phyloP scores from a whole-genome alignment of 306 rosid species.

The Begonia peltatifolia region DNA sequence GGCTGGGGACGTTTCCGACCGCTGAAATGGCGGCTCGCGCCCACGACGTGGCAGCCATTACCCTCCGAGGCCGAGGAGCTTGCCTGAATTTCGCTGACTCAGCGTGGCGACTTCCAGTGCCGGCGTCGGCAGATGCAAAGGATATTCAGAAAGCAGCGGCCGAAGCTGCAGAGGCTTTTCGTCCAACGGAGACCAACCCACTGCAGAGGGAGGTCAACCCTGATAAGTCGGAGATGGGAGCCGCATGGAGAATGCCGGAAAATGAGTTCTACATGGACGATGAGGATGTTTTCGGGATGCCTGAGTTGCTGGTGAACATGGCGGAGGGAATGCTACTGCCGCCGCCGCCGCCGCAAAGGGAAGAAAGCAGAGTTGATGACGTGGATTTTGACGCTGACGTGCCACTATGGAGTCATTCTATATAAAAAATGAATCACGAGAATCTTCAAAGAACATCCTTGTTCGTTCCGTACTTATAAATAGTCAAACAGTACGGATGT shows the following conservation, averaged over 20 bases:
- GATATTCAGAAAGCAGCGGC: slow-evolving; percentile 55
- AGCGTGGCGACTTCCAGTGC: slow-evolving; percentile 27
- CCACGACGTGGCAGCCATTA: slow-evolving; percentile 55
- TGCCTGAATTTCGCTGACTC: slow-evolving; percentile 73
- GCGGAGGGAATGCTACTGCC: slow-evolving; percentile 34
- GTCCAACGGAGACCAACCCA: slow-evolving; percentile 17
- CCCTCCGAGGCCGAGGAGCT: slow-evolving; percentile 35
- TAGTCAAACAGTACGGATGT: too few relatives aligned
- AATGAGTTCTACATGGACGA: slow-evolving; percentile 18
- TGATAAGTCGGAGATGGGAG: background rate
- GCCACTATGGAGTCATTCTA: slow-evolving; percentile 51
- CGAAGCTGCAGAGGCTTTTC: slow-evolving; percentile 37
- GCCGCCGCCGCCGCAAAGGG: slow-evolving; percentile 19
- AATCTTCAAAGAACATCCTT: background rate
- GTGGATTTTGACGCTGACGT: slow-evolving; percentile 32
- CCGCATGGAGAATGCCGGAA: background rate
- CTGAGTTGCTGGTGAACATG: slow-evolving; percentile 36
- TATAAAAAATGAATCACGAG: slow-evolving; percentile 3
- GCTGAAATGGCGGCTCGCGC: slow-evolving; percentile 80
- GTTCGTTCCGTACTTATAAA: background rate
- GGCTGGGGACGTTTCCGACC: slow-evolving; percentile 55
- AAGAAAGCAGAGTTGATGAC: slow-evolving; percentile 18
- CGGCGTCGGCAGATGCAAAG: slow-evolving; percentile 26
- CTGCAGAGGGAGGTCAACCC: too few relatives aligned
- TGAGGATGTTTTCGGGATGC: slow-evolving; percentile 28